Evolutionary conservation across 192 early-diverging fungal species (phyloP), one percentile per base, ranked within the genome.

Genomic region (Coemansia sp.): DNA sequence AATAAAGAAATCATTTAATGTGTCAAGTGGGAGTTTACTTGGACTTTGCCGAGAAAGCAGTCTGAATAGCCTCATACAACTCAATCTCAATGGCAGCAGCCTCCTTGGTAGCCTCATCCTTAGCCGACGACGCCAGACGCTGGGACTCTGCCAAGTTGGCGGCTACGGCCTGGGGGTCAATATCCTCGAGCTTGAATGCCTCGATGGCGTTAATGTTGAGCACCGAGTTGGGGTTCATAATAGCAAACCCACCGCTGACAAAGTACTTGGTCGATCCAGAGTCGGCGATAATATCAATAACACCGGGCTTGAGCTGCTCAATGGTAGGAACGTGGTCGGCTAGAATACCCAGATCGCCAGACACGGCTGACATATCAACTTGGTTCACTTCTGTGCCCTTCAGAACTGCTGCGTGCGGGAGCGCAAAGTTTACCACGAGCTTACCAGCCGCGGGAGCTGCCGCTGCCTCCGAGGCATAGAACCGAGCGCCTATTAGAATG

Each of bases 201-300:
- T 99, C 97, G 25, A 95, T 84, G 58, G 95, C 97, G 77, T 95
- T 98, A 84, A 99, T 95, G 90, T 98, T 95, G 65, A 98, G 87
- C 51, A 92, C 86, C 12, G 94, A 97, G 84, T 99, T 94, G 58
- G 94, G 90, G 90, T 99, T 96, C 85, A 99, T 91, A 70, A 91
- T 89, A 61, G 95, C 94, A 79, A 99, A 99, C 29, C 97, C 97
- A 69, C 97, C 97, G 82, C 90, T 91, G 53, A 94, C 94, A 82
- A 99, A 99, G 87, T 86, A 96, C 89, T 95, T 97, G 81, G 93
- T 85, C n/a, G 88, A 86, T 2, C 73, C 75, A 27, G 57, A 31
- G 73, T 88, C 86, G 62, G 89, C 86, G 63, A 96, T 85, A 60
- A 97, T 82, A 83, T 95, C 94, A 48, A 99, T 69, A 39, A 94